Evolutionary conservation across 192 early-diverging fungal genomes (phyloP), one percentile per base, ranked within the genome.

Genomic region (Gaertneriomyces sp.): DNA sequence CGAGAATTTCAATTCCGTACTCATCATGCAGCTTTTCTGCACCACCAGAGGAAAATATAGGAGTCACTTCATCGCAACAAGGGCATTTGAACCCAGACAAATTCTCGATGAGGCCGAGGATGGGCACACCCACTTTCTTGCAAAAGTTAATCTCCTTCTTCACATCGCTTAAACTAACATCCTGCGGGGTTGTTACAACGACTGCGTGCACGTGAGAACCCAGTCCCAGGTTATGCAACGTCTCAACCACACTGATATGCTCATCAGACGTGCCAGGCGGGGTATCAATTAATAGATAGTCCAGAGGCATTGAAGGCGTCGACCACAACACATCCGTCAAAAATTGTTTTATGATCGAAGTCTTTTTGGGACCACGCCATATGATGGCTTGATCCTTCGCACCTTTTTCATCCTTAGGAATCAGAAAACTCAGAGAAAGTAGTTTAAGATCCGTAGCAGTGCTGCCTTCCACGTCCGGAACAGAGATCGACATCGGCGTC

Each of bases 51-150:
- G 76, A 76, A 66, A 83, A 83, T 4, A 83, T 44, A 54, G 75
- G 74, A 10, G 78, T 66, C 64, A 78, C 81, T 64, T 81, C 81
- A 74, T 79, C 64, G 72, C 96, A 98, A 19, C 81, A 81, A 2
- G 94, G 95, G 62, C 97, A 99, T 6, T 98, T 89, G 76, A 95
- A 99, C 4, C 95, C 96, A 59, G 87, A 88, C 96, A 99, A 96
- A 71, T 98, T 98, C 71, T 99, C 96, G 5, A 99, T 87, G 6
- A 99, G 79, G 0, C 96, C 96, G 16, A 98, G 78, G 45, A 99
- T 86, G 2, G 87, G 88, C 54, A 99, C 76, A 44, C 87, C 87
- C 57, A 94, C 92, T 68, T 96, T 95, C 41, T 78, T 72, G 74
- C 96, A 99, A 71, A 99, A 99, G 74, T 89, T 93, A 64, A 98